Evolutionary conservation across 257 asterid species (phyloP), one percentile per base, ranked within the genome.

Genomic region (Plantago major): DNA sequence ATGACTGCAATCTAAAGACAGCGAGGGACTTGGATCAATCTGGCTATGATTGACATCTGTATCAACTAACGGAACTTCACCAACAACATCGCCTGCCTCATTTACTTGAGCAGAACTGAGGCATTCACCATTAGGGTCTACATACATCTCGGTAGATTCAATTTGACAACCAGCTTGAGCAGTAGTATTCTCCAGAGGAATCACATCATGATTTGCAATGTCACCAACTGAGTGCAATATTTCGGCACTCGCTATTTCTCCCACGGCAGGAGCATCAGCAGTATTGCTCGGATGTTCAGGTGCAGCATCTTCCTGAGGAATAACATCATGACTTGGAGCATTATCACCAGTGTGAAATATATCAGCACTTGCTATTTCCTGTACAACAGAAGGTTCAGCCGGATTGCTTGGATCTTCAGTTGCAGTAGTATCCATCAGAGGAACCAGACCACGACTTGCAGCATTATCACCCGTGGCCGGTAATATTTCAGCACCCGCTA

Each of bases 61-160:
- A 33, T 60, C 22, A 58, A 18, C 73, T 59, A 48, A 56, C 60
- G 70, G 55, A 63, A 53, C 81, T 68, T 67, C 71, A 16, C 22
- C 55, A 55, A 47, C 55, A 60, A 30, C 75, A 67, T 40, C 38
- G 46, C 30, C 56, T 18, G 15, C 64, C 40, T 60, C 74, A 62
- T 60, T 67, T 66, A 56, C 55, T 22, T 7, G 40, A 59, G 28
- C 65, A 43, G 28, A 57, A 37, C 51, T 15, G 12, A 50, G 30
- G 56, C 37, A 55, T 13, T 60, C 78, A 67, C 55, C 28, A 11
- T 54, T 54, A 44, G 57, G 45, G 58, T 63, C 61, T 50, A 17
- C 6, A 49, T 56, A 50, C 52, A 51, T 48, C 26, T 37, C 72
- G 28, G 54, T 2, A 30, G 68, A 45, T 37, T 11, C 73, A 62